These are phyloP conservation scores for Colletotrichum truncatum DNA, from an alignment of 2,329 filamentous ascomycete species.

Conservation along the genomic window DNA sequence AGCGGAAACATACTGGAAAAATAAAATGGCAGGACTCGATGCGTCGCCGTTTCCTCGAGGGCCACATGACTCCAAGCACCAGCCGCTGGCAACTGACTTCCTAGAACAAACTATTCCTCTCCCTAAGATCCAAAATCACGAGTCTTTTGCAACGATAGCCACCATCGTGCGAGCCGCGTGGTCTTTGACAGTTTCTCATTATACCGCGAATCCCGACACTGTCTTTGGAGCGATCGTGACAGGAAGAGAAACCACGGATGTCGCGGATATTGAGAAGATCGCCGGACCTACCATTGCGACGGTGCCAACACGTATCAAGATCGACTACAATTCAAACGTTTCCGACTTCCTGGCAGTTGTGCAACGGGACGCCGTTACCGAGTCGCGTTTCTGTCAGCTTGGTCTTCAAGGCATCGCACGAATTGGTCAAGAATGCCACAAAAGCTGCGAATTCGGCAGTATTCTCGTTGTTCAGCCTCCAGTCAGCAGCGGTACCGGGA, in stretches of 20 bases:
- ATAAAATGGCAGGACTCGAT: slow-evolving; percentile 1
- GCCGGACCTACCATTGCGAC: slow-evolving; percentile 41
- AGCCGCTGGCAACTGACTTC: neutral
- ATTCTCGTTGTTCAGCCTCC: slow-evolving; percentile 41
- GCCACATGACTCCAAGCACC: neutral
- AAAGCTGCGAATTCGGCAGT: slow-evolving; percentile 37
- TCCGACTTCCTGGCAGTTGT: slow-evolving; percentile 22
- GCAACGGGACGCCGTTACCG: slow-evolving; percentile 29
- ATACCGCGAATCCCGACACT: slow-evolving; percentile 40
- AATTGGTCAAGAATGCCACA: slow-evolving; percentile 26
- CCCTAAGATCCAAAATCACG: neutral
- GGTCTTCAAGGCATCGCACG: slow-evolving; percentile 33
- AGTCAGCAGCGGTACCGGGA: neutral
- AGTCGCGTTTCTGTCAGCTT: slow-evolving; percentile 34
- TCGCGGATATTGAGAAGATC: slow-evolving; percentile 37
- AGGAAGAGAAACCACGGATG: slow-evolving; percentile 38
- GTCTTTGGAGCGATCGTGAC: slow-evolving; percentile 39
- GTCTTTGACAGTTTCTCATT: slow-evolving; percentile 45
- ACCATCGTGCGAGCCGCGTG: slow-evolving; percentile 37
- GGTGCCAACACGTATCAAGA: slow-evolving; percentile 36
- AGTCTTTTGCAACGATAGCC: slow-evolving; percentile 9
- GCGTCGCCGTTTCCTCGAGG: neutral
- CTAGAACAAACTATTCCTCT: neutral
- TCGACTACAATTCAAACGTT: slow-evolving; percentile 22
- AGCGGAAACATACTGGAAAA: neutral